Base-by-base conservation (phyloP, 768 basidiomycete species). In the Boletus rubroflammeus region DNA sequence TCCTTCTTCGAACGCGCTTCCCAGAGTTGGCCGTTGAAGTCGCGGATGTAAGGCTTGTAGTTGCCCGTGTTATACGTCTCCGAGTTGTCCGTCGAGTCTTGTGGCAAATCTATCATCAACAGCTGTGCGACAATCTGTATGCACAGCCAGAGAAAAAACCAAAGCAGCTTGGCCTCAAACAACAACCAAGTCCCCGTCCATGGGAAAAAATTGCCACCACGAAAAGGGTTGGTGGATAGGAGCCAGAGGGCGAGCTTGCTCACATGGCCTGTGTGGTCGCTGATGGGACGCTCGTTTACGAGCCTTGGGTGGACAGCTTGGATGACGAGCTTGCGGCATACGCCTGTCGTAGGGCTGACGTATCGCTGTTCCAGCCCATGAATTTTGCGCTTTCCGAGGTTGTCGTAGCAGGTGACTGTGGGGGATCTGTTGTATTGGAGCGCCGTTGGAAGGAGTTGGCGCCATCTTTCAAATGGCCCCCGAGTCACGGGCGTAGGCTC, bases 1-100 rank as follows among this genome's bases (percentile, higher is more conserved):
- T 63, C 62, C 40, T 25, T 64, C 2, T 17, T n/a, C 5, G 62
- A 63, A 28, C 62, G 62, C 10, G 62, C 62, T 21, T 62, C 55
- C 62, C 62, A 63, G 42, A 63, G 38, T 34, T 63, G 62, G 3
- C 59, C 51, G 29, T 39, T 55, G 47, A 54, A 64, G 0, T 29
- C 9, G 9, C 47, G 52, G 7, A 6, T 3, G 15, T 51, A 53
- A 32, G 47, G 47, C n/a, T 53, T 53, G 29, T 53, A 53, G 17
- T 23, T 1, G 1, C 59, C 45, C 5, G 56, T 48, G 13, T 23
- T 28, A 15, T 60, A 64, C 7, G 26, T 2, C 4, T 10, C 23
- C 10, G 36, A 40, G 2, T 26, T 38, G 0, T 35, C 43, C 28
- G 6, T 7, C 26, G 4, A 28, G 6, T 19, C 17, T 4, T 19